These are phyloP conservation scores for Penicillium turbatum DNA, from an alignment of 495 filamentous ascomycete genomes.

Conservation along the genomic window DNA sequence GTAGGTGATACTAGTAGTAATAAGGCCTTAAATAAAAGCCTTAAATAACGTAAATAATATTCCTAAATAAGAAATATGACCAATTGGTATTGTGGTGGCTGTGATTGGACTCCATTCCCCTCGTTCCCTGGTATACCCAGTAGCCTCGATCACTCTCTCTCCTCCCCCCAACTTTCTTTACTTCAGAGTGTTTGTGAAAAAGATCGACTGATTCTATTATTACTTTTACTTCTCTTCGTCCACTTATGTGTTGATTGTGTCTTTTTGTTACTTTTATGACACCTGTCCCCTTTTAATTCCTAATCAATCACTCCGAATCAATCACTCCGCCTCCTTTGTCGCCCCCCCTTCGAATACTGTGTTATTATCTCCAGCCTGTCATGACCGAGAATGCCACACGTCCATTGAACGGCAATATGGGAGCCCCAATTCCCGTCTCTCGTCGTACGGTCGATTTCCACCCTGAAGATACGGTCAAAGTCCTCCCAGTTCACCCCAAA, in stretches of 20 bases:
- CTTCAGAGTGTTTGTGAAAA: too few relatives aligned
- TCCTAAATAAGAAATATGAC: background rate
- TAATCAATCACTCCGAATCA: background rate
- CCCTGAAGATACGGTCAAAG: slow-evolving; percentile 3
- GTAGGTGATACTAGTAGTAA: too few relatives aligned
- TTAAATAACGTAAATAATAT: background rate
- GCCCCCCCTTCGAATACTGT: background rate
- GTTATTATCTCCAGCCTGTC: background rate
- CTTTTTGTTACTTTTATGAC: background rate
- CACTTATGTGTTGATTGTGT: background rate
- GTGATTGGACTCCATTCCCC: background rate
- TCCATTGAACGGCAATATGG: background rate
- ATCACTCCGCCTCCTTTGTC: background rate
- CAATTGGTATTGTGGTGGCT: slow-evolving; percentile 4
- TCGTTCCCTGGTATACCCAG: slow-evolving; percentile 8
- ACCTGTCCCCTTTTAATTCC: background rate
- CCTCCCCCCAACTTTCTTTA: background rate
- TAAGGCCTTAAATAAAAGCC: too few relatives aligned
- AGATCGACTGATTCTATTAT: too few relatives aligned
- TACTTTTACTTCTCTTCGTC: background rate
- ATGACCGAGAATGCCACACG: slow-evolving; percentile 5
- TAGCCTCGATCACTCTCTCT: slow-evolving; percentile 1
- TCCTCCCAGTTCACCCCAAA: background rate
- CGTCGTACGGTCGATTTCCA: slow-evolving; percentile 4
- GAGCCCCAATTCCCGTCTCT: background rate